Evolutionary conservation across 495 filamentous ascomycete genomes (phyloP).

Genomic region (Friedmanniomyces simplex): DNA sequence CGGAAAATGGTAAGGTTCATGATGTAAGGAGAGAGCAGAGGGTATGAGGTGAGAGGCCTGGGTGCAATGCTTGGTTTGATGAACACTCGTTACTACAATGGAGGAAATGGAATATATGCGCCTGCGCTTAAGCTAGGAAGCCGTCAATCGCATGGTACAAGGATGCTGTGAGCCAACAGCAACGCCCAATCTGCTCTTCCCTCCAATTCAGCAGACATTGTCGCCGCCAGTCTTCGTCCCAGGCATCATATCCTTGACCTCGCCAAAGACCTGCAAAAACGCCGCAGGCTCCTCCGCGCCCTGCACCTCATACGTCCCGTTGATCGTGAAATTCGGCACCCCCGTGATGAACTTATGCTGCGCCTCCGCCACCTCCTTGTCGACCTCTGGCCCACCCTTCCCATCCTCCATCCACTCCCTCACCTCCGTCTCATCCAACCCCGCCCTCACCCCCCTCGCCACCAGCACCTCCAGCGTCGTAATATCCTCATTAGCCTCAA

Average conservation of each 20-base stretch:
- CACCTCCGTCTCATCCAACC: conserved; percentile 49
- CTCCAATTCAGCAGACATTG: conserved; percentile 5
- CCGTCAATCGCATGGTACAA: background rate
- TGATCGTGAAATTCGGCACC: conserved; percentile 58
- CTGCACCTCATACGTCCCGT: conserved; percentile 27
- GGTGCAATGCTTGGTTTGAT: background rate
- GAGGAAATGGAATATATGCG: background rate
- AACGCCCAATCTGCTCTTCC: background rate
- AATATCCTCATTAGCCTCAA: conserved; percentile 69
- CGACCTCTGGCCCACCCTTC: conserved; percentile 57
- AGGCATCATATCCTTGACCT: conserved; percentile 25
- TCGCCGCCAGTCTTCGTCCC: background rate
- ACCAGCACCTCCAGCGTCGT: conserved; percentile 51
- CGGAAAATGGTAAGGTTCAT: conserved; percentile 4
- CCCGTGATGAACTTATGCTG: conserved; percentile 49
- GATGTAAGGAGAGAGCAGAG: background rate
- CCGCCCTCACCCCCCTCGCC: conserved; percentile 52
- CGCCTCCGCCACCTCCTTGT: conserved; percentile 55
- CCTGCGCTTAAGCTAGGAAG: background rate
- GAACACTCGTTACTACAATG: background rate
- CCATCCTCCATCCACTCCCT: conserved; percentile 53
- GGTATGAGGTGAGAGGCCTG: background rate
- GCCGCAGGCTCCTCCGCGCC: conserved; percentile 32
- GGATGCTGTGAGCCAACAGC: background rate
- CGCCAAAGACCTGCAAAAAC: conserved; percentile 30